A percentile compares a stretch with the other conserved stretches of the same genome.
These are phyloP conservation scores for Neofusicoccum cordaticola DNA, from an alignment of 2,329 filamentous ascomycete genomes.

Conservation along the genomic window DNA sequence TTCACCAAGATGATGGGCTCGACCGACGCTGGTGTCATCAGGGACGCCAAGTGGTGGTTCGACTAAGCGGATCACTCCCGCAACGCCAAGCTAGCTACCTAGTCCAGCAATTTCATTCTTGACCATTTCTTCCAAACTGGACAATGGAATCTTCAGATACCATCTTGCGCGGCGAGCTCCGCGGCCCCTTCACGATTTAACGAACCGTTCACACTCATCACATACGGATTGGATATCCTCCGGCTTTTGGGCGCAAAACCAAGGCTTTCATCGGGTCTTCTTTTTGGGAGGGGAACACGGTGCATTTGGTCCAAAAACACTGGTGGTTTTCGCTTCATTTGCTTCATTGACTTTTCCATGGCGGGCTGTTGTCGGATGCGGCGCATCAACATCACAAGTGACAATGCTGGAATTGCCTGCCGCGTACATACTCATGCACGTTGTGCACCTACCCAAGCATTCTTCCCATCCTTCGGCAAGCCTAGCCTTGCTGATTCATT, in stretches of 20 bases:
- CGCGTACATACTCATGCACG: not conserved
- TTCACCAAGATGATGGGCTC: conserved; percentile 29
- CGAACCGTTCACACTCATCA: not conserved
- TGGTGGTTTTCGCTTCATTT: not conserved
- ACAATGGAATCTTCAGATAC: not conserved
- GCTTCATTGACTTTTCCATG: not conserved
- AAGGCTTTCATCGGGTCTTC: not conserved
- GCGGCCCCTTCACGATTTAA: conserved; percentile 4
- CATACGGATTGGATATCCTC: not conserved
- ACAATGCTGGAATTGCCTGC: not conserved
- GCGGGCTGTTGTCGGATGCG: conserved; percentile 11
- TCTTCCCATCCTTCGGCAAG: conserved; percentile 1
- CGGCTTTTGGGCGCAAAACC: not conserved
- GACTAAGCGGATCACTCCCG: not conserved
- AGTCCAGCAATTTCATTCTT: not conserved
- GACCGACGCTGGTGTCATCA: conserved; percentile 8
- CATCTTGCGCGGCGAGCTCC: conserved; percentile 1
- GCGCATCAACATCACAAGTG: not conserved
- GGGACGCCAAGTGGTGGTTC: conserved; percentile 12
- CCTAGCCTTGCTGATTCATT: conserved; percentile 1
- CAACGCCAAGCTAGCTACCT: too few relatives aligned
- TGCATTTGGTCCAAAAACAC: not conserved
- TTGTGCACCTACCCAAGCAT: not conserved
- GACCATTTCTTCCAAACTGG: not conserved
- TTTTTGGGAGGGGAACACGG: not conserved